Evolutionary conservation across 768 basidiomycete genomes (phyloP), one percentile per base, ranked within the genome.

Genomic region (Termitomyces heimii): DNA sequence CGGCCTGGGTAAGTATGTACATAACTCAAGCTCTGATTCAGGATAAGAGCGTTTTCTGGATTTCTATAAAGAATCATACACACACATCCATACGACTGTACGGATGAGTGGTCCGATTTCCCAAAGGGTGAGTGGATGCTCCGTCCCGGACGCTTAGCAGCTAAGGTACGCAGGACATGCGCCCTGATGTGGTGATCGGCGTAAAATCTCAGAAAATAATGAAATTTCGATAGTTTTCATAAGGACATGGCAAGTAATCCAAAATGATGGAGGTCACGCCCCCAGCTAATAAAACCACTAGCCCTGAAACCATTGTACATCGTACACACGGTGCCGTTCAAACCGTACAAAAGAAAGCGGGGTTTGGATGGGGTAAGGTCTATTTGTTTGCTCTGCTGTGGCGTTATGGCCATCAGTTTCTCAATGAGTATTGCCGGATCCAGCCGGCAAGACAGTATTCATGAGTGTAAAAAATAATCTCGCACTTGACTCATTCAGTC

Each of bases 21-120:
- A 51, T 28, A 54, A 45, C 42, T 32, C 42, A 45, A 54, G 53
- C 40, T 53, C 39, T 53, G 53, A 40, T 40, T 28, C 53, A 53
- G 8, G n/a, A 37, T 24, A 24, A 39, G 29, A 44, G 32, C 14
- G 2, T 34, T 49, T 49, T 18, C 32, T 24, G 48, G 29, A 24
- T 16, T 53, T 53, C 42, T 29, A 42, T 43, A 43, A 26, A 44
- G 53, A 54, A 54, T 44, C 39, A 53, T 53, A 24, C 24, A 51
- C 10, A 22, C 20, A 29, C 8, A 53, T 22, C 9, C n/a, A 44
- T 34, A 31, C 42, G 40, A 24, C 40, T 14, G 24, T 43, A 20
- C 53, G 53, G 53, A 54, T 44, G 42, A 43, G 32, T 54, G 53
- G 43, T n/a, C 53, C 42, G 53, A 53, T 44, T 43, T 32, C 53